Evolutionary conservation across 108 stramenopile genomes (phyloP), one percentile per base, ranked within the genome.

Genomic region (Aurantiochytrium sp.): DNA sequence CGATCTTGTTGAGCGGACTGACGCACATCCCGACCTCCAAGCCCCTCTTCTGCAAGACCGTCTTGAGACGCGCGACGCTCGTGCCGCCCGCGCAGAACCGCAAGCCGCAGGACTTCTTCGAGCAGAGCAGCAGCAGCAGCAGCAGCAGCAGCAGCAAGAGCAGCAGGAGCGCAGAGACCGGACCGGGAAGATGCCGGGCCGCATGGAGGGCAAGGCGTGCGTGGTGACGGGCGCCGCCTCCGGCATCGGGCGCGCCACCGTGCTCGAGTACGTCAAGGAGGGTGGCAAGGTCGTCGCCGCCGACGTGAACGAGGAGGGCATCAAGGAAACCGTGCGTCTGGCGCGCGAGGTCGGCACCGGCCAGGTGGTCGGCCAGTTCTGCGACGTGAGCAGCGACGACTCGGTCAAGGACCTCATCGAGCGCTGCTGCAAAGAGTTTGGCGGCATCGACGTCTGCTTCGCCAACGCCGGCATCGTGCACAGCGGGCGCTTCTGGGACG

Each of bases 361-460:
- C 73, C 6, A 12, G 39, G 73, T 30, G 6, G 45, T 81, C 27
- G 73, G 42, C n/a, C 73, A 81, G 45, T 48, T 48, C 17, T 81
- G 73, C 45, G 73, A 81, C 24, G 73, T 81, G 42, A 48, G 73
- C 73, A 48, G 32, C 73, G 45, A 81, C 12, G 73, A 41, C 12
- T 48, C 39, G 21, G 73, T 81, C 27, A 81, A 81, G 73, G 45
- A 81, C 15, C 73, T 81, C 73, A 81, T 81, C 73, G 73, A 81
- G 45, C 73, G 39, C 42, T 81, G 73, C 73, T 81, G 73, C 73
- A 48, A 12, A n/a, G 45, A 81, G 39, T 81, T 81, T 42, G 73
- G 73, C 32, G 39, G 42, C 73, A 81, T 81, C 45, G 73, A 81
- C 45, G 73, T 81, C 19, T 81, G 73, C 45, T 81, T 39, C 3